Conservation (phyloP, 2,329 filamentous ascomycete species). For the Ophiostoma pallidulum region DNA sequence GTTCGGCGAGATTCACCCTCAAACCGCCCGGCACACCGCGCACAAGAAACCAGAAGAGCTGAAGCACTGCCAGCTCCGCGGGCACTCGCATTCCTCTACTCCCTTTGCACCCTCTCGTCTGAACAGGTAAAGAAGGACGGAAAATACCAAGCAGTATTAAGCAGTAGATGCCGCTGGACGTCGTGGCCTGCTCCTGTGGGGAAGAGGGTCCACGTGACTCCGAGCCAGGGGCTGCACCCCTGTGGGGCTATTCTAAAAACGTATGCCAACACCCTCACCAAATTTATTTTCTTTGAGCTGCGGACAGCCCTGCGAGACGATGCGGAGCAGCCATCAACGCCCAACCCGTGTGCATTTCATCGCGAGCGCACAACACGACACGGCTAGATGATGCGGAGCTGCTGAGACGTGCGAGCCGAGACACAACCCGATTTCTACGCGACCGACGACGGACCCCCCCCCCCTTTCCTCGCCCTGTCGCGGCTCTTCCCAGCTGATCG, state of each 20-base stretch:
- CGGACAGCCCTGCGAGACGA: too few relatives aligned
- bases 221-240: background rate
- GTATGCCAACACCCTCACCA: constrained; percentile 5
- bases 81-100: too few relatives aligned
- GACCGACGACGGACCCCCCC: background rate
- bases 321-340: too few relatives aligned
- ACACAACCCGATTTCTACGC: background rate
- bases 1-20: too few relatives aligned
- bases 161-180: too few relatives aligned
- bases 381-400: constrained; percentile 3
- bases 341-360: background rate
- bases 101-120: too few relatives aligned
- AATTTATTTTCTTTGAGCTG: constrained; percentile 6
- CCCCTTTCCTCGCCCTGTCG: too few relatives aligned
- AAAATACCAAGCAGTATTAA: too few relatives aligned
- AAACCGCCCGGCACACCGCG: too few relatives aligned
- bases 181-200: background rate
- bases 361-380: constrained; percentile 1
- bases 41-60: too few relatives aligned
- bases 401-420: background rate
- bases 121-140: too few relatives aligned
- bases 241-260: constrained; percentile 8
- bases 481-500: constrained; percentile 3
- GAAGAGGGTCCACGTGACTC: background rate
- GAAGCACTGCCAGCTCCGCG: too few relatives aligned